Evolutionary conservation across 305 asterid genomes (phyloP), one percentile per base, ranked within the genome.

Genomic region (Fraxinus sp.): DNA sequence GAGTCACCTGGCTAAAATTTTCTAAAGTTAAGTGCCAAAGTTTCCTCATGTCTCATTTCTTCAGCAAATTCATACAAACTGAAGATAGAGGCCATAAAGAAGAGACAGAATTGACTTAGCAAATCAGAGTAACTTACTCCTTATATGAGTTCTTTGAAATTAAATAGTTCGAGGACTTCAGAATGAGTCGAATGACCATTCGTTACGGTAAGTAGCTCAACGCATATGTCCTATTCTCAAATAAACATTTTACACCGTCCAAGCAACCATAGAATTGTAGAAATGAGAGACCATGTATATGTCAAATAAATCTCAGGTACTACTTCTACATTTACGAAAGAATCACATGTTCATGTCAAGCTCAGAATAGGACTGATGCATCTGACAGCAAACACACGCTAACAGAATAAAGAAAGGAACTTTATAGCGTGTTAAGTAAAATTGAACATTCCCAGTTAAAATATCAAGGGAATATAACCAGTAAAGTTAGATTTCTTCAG

Each of bases 401-500:
- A 1, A 64, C 13, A 8, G 18, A 24, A 64, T 2, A 64, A 64
- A 64, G 6, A 26, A 66, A 0, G 35, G n/a, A 24, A 9, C 11
- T 18, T 2, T 1, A 18, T 20, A 59, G 70, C 4, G 0, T 7
- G 30, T 59, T 7, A 59, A 59, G 28, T 1, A 59, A 59, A 59
- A 59, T n/a, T 6, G 28, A 66, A 0, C 16, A 2, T 28, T 13
- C 74, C 74, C 74, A 66, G 36, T 66, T 26, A 66, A 66, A 66
- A 66, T 11, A 24, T 66, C 8, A 26, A 66, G 37, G 74, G 74
- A 10, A 22, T 62, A 62, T 8, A 62, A 66, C 36, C 35, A 66
- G 74, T 26, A 3, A 24, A 26, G 74, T 26, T 66, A 66, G n/a
- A 66, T 0, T 30, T 89, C 87, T 86, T 92, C 97, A 0, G 95